Conservation (phyloP, 805 yeast genomes). For the Jamesozyma jinghongensis region DNA sequence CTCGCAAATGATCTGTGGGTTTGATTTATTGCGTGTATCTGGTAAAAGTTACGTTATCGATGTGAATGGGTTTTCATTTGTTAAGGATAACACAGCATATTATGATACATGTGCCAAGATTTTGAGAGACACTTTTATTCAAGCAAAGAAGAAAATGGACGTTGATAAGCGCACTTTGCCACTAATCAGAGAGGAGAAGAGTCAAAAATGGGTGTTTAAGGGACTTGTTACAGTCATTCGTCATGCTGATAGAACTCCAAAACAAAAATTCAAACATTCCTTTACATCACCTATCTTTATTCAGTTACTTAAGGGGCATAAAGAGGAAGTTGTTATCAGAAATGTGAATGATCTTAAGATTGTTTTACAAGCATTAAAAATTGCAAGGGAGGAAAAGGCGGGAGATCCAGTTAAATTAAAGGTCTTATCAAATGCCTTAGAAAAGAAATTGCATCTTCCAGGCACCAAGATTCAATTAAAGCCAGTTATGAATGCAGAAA, state of each 20-base stretch:
- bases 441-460: constrained; percentile 80
- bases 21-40: constrained; percentile 81
- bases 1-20: constrained; percentile 94
- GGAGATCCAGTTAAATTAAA: constrained; percentile 74
- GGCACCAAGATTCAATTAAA: constrained; percentile 95
- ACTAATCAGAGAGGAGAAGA: constrained; percentile 32
- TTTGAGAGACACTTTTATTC: constrained; percentile 61
- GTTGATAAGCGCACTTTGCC: constrained; percentile 32
- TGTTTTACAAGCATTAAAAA: constrained; percentile 73
- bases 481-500: constrained; percentile 64
- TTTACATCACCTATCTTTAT: constrained; percentile 82
- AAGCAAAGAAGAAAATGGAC: constrained; percentile 45
- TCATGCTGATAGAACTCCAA: constrained; percentile 98
- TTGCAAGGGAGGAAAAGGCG: constrained; percentile 67
- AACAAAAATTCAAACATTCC: constrained; percentile 93
- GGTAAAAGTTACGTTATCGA: constrained; percentile 90
- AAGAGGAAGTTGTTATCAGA: constrained; percentile 90
- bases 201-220: constrained; percentile 92
- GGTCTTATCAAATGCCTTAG: constrained; percentile 74
- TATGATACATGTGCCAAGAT: constrained; percentile 78
- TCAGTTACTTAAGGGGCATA: constrained; percentile 83
- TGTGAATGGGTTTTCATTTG: constrained; percentile 96
- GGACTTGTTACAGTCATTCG: constrained; percentile 86
- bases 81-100: constrained; percentile 79
- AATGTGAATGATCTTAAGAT: constrained; percentile 78